Evolutionary conservation across 148 eudicot genomes (phyloP).

Genomic region (Amaranthus palmeri): DNA sequence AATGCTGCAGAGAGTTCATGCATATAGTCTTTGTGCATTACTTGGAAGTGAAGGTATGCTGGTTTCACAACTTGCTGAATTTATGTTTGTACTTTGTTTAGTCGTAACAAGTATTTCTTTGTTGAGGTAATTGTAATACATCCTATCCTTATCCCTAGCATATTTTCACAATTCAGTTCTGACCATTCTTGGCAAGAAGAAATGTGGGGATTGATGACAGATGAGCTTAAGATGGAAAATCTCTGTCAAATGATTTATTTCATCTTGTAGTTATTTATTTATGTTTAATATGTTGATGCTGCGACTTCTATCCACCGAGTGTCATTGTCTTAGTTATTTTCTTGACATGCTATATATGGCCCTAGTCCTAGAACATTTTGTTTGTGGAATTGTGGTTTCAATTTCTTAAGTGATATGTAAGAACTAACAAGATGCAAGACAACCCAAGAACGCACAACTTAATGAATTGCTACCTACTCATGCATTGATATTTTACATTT

Average conservation of each 20-base stretch:
- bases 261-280: neutral
- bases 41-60: slow-evolving; percentile 52
- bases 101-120: neutral
- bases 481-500: neutral
- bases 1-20: slow-evolving; percentile 48
- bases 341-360: neutral
- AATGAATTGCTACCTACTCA: neutral
- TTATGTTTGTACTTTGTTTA: neutral
- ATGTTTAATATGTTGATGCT: neutral
- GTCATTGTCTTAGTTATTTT: neutral
- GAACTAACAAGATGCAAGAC: neutral
- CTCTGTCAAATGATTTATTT: no score
- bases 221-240: no score
- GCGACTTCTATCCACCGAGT: neutral
- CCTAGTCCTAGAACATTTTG: neutral
- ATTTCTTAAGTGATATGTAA: neutral
- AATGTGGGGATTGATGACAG: no score
- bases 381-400: neutral
- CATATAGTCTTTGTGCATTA: slow-evolving; percentile 65
- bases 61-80: neutral
- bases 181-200: no score
- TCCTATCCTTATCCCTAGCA: no score
- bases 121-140: neutral
- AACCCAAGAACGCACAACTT: neutral
- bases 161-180: no score